Base-by-base conservation (phyloP, 352 stramenopile genomes). In the Pythium sp. region DNA sequence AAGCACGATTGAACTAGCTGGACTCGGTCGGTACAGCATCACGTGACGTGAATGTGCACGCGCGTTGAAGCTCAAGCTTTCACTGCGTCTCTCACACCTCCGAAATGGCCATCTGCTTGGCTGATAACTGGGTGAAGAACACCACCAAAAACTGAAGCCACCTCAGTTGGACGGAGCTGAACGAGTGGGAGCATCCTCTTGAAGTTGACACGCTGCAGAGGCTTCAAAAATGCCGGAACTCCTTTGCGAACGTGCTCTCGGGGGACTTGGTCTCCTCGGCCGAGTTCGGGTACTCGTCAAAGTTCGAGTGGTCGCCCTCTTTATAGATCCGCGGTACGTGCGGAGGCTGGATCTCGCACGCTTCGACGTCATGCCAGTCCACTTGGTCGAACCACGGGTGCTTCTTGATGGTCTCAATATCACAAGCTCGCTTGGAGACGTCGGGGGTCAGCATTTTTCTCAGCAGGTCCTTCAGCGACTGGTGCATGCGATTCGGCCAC, bases 321-420 rank as follows among this genome's bases (percentile, higher is more conserved):
- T 67, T 59, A 3, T 58, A 58, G 5, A 95, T 22, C 14, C 22
- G 32, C 0, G 86, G 87, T 5, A 72, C 57, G 53, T 86, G 80
- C 3, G 87, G 86, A 7, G 84, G 74, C 24, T 60, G 6, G 24
- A 94, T 72, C 38, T 89, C 78, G 3, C 74, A 58, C 1, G 72
- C 76, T 28, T 73, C 65, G 14, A 95, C 79, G 11, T 78, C 70
- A 2, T 79, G 55, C 84, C 84, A 94, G 67, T 92, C 80, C 1
- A 95, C 83, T 22, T 82, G 67, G 26, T 59, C 57, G 62, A 94
- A 92, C 82, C 84, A 95, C 43, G 64, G 47, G 56, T 95, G 87
- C 18, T 71, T 24, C 66, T 89, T 89, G 61, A 95, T 85, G 1
- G 34, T 34, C 0, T 72, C 63, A 0, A 69, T 68, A 12, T 92